These are phyloP conservation scores for Diaporthe sp. DNA, from an alignment of 2,329 filamentous ascomycete species.

Conservation along the genomic window DNA sequence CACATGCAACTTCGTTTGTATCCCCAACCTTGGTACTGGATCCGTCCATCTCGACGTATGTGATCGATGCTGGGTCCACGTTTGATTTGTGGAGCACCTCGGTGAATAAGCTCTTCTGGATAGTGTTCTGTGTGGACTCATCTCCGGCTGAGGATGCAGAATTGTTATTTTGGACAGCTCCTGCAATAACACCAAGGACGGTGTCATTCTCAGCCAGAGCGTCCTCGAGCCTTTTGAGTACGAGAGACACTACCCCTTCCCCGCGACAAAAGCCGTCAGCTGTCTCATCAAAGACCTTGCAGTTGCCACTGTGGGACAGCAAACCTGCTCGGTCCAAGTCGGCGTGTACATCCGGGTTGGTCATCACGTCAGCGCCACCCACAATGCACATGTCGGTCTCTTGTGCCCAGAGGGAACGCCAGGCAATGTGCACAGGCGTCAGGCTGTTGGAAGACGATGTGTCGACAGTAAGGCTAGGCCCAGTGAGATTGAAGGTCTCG, in stretches of 20 bases:
- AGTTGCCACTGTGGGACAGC: conserved; percentile 59
- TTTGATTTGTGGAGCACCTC: conserved; percentile 79
- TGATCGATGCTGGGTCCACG: conserved; percentile 80
- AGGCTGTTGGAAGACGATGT: conserved; percentile 55
- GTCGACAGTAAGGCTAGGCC: conserved; percentile 52
- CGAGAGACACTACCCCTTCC: conserved; percentile 59
- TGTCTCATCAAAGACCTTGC: conserved; percentile 49
- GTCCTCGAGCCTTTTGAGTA: conserved; percentile 61
- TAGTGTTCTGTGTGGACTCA: conserved; percentile 68
- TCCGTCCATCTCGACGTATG: conserved; percentile 90
- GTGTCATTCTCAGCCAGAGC: conserved; percentile 62
- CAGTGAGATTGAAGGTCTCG: conserved; percentile 52
- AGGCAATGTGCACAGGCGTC: conserved; percentile 55
- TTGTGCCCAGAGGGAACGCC: conserved; percentile 68
- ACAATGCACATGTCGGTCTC: conserved; percentile 75
- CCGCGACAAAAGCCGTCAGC: conserved; percentile 65
- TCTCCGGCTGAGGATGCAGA: conserved; percentile 72
- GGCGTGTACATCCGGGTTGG: conserved; percentile 74
- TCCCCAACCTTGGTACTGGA: conserved; percentile 82
- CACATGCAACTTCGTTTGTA: conserved; percentile 83
- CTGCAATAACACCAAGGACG: conserved; percentile 48
- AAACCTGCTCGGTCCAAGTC: conserved; percentile 74
- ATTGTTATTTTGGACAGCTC: conserved; percentile 72
- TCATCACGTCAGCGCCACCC: conserved; percentile 72
- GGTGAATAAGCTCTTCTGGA: conserved; percentile 65